Evolutionary conservation across 1,284 basidiomycete genomes (phyloP).

Genomic region (Rhizopogon hawkerae): DNA sequence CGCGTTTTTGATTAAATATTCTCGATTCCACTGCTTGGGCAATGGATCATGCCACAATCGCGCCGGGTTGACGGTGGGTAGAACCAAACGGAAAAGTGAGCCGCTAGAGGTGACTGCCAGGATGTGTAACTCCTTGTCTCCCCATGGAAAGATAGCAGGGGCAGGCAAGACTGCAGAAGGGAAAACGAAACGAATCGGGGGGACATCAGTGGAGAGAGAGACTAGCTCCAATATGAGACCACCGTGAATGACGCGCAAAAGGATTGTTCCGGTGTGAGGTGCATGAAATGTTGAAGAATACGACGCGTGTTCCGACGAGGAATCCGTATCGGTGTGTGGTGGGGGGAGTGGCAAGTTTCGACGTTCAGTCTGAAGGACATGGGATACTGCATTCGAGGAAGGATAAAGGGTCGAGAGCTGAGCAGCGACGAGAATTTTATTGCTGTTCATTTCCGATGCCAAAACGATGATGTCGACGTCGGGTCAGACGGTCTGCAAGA

Average conservation of each 20-base stretch:
- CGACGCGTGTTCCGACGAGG: slow-evolving; percentile 68
- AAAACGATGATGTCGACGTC: not conserved
- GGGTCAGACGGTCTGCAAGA: not conserved
- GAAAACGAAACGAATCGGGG: slow-evolving; percentile 70
- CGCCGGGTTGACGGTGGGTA: slow-evolving; percentile 48
- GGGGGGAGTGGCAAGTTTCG: slow-evolving; percentile 41
- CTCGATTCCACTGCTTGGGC: slow-evolving; percentile 52
- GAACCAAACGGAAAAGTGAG: slow-evolving; percentile 68
- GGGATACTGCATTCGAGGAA: slow-evolving; percentile 40
- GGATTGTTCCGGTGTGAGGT: slow-evolving; percentile 54
- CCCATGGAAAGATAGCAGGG: slow-evolving; percentile 57
- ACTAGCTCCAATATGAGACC: slow-evolving; percentile 72
- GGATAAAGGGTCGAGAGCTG: slow-evolving; percentile 59
- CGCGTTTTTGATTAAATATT: slow-evolving; percentile 57
- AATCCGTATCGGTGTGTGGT: slow-evolving; percentile 38
- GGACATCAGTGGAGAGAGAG: slow-evolving; percentile 54
- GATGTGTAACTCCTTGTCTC: slow-evolving; percentile 59
- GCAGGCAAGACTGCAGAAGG: slow-evolving; percentile 61
- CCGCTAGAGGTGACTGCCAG: slow-evolving; percentile 61
- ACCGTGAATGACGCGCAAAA: slow-evolving; percentile 68
- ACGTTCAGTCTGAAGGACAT: slow-evolving; percentile 50
- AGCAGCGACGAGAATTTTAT: slow-evolving; percentile 46
- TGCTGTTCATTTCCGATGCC: slow-evolving; percentile 29
- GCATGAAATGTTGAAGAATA: slow-evolving; percentile 54
- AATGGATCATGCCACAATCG: slow-evolving; percentile 53